These are phyloP conservation scores for Lactuca sativa DNA, from an alignment of 129 eudicot species.

Conservation along the genomic window DNA sequence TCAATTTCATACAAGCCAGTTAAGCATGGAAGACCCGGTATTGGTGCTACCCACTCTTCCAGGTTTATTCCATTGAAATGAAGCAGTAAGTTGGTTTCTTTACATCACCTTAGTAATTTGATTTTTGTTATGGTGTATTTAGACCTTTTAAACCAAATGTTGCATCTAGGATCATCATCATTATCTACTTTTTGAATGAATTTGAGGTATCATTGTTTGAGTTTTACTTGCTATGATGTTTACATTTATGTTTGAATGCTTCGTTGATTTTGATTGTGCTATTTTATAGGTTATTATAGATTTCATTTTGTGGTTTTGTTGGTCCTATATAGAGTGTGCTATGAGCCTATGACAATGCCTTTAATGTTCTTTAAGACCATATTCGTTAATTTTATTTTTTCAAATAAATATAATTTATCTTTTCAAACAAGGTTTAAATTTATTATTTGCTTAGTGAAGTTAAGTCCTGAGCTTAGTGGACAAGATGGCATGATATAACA, in stretches of 20 bases:
- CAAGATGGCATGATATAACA: too few species aligned
- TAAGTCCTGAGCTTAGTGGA: too few species aligned
- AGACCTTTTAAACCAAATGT: neutral
- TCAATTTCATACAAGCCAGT: constrained; percentile 97
- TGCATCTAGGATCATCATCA: neutral
- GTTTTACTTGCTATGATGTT: neutral
- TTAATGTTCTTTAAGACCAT: too few species aligned
- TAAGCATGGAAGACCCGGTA: constrained; percentile 99
- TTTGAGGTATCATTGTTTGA: neutral
- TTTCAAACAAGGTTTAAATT: too few species aligned
- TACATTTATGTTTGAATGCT: neutral
- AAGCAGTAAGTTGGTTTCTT: constrained; percentile 19
- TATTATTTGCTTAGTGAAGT: too few species aligned
- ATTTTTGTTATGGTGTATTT: constrained; percentile 14
- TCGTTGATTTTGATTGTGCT: neutral
- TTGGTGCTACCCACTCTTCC: constrained; percentile 99
- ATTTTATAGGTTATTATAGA: neutral
- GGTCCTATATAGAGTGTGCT: too few species aligned
- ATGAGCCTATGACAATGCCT: too few species aligned
- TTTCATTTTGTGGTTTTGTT: too few species aligned
- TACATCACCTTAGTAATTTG: neutral
- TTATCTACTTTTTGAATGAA: neutral
- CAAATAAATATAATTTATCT: too few species aligned
- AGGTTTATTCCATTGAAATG: constrained; percentile 94
- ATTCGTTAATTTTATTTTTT: too few species aligned